Base-by-base conservation (phyloP, 495 filamentous ascomycete genomes). In the Jackrogersella multiformis region DNA sequence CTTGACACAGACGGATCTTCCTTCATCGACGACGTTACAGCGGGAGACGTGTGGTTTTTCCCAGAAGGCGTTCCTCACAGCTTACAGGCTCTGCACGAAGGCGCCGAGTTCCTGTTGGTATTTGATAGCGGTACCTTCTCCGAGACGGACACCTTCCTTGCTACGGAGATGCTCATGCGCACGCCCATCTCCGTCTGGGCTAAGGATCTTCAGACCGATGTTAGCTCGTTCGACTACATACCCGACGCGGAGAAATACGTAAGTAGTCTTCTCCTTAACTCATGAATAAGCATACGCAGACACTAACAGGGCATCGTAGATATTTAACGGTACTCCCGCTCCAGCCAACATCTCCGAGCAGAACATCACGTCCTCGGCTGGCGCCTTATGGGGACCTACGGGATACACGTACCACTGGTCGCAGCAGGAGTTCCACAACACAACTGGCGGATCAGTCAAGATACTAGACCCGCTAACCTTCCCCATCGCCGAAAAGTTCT, bases 21-120 rank as follows among this genome's bases (percentile, higher is more conserved):
- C 1, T 89, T 90, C 56, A 73, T 88, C 28, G 89, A 91, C 69
- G 89, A 92, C 55, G 69, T 92, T 5, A 83, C 77, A 24, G 84
- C 83, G 5, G 89, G 89, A 15, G 89, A 91, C 74, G 85, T 91
- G 10, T 91, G 88, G 89, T 91, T 86, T 68, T 90, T 91, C 75
- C 88, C 88, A 15, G 36, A 76, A 2, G 89, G 89, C 12, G 76
- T 89, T 20, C 89, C 89, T 5, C 89, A 91, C 66, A 86, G 82
- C 4, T 82, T 92, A 34, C 89, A 92, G 74, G 89, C 84, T 0
- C 76, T 90, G 2, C 83, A 87, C 12, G 79, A 84, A 16, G 89
- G 89, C 2, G 82, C 81, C 23, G 89, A 92, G 65, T 91, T 91
- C 73, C 80, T 91, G 7, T 79, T 92, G 9, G 82, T 91, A 41